Evolutionary conservation across 257 asterid genomes (phyloP), one percentile per base, ranked within the genome.

Genomic region (Capsicum pubescens): DNA sequence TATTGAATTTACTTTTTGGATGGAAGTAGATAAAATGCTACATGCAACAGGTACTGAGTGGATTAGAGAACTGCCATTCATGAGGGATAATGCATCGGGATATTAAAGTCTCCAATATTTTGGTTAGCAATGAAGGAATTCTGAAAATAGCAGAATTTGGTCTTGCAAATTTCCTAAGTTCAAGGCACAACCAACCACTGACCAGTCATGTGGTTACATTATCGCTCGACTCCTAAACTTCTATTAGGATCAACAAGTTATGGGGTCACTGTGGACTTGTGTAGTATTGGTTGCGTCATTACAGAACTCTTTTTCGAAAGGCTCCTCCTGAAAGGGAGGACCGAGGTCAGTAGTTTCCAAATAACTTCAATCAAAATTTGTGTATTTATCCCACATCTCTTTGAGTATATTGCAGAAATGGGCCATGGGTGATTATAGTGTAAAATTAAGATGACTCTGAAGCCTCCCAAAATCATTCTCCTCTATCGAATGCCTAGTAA

Each of bases 281-380:
- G 99, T 98, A 97, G 99, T 78, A 92, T 89, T 2, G 99, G 99
- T 36, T 97, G 99, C 79, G 96, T 97, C 48, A 93, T 97, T 81
- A 97, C 98, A 6, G 99, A 97, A 76, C 93, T 97, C 54, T 95
- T 95, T 63, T 68, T 92, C 13, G 98, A 98, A 39, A 90, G 97
- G 84, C 96, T 98, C 79, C 87, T 97, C 82, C 94, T 95, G 36
- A 97, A 97, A 88, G 32, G 32, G 32, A 26, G 32, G 32, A 26
- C 32, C 32, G 32, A 26, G 32, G 32, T 26, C 32, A 26, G 81
- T 76, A 76, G 14, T 21, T 76, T 17, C 3, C n/a, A 11, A 19
- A 72, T 1, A 11, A 46, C 42, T 46, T 71, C 39, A n/a, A n/a
- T 8, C 1, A 1, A 52, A 52, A 50, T 76, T 52, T 44, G 52